A percentile compares a stretch with the other conserved stretches of the same genome.
Conservation (phyloP, 2,329 filamentous ascomycete genomes). For the Penicillium italicum region DNA sequence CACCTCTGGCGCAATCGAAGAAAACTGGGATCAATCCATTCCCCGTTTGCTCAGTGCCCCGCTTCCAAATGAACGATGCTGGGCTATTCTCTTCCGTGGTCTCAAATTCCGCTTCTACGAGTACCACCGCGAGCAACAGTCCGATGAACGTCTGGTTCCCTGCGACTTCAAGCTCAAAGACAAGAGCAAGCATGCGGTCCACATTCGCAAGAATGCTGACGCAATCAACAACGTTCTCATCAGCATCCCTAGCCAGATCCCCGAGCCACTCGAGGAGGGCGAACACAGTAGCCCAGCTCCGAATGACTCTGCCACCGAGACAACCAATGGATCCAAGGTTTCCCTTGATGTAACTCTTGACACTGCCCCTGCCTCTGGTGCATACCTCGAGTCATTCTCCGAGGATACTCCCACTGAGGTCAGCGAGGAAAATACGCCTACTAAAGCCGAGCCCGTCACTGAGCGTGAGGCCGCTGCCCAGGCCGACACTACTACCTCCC, state of each 20-base stretch:
- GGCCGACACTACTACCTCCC: not conserved
- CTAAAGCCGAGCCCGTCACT: not conserved
- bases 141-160: not conserved
- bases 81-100: constrained; percentile 1
- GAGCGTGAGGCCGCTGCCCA: not conserved
- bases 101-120: not conserved
- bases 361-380: not conserved
- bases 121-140: not conserved
- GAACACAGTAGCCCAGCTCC: not conserved
- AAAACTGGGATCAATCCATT: not conserved
- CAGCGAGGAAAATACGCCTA: not conserved
- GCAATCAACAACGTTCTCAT: not conserved
- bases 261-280: not conserved
- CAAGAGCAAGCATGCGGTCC: not conserved
- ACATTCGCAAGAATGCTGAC: not conserved
- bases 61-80: not conserved
- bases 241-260: not conserved
- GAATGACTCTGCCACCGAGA: not conserved
- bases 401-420: not conserved
- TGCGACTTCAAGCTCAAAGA: constrained; percentile 1
- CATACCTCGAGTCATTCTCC: not conserved
- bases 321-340: not conserved
- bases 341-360: not conserved
- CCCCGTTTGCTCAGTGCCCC: not conserved
- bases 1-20: not conserved